Evolutionary conservation across 768 basidiomycete genomes (phyloP).

Genomic region (Mycena albidolilacea): DNA sequence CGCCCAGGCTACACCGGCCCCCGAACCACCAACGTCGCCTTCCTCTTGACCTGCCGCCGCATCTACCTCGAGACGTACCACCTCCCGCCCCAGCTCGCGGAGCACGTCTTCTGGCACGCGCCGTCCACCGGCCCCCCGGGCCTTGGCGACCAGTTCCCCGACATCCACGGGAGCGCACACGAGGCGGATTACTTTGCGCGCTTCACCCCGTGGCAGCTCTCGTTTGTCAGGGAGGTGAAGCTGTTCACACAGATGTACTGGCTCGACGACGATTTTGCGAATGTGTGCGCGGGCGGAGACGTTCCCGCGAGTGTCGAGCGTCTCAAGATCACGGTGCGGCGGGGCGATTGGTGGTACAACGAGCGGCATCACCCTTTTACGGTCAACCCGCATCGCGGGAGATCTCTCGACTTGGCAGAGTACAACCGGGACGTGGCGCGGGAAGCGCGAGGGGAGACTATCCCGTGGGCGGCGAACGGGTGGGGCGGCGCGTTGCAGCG

Average conservation of each 20-base stretch:
- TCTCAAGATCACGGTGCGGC: constrained; percentile 13
- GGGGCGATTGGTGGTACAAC: constrained; percentile 28
- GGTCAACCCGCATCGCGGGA: constrained; percentile 21
- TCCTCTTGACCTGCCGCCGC: constrained; percentile 17
- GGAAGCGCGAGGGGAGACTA: constrained; percentile 18
- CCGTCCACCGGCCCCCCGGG: background rate
- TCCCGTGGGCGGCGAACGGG: constrained; percentile 10
- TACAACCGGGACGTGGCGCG: constrained; percentile 1
- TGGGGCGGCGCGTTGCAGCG: constrained; percentile 21
- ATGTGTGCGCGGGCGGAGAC: background rate
- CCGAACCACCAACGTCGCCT: constrained; percentile 9
- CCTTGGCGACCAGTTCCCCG: constrained; percentile 8
- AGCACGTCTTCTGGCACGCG: constrained; percentile 31
- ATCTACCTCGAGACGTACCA: constrained; percentile 34
- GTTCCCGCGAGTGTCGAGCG: constrained; percentile 12
- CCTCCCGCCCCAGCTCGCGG: constrained; percentile 13
- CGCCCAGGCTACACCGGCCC: constrained; percentile 13
- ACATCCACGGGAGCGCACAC: constrained; percentile 15
- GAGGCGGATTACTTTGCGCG: constrained; percentile 15
- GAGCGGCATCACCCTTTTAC: constrained; percentile 18
- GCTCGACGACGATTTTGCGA: constrained; percentile 17
- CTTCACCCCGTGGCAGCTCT: constrained; percentile 13
- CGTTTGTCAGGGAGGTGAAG: background rate
- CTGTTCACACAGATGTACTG: constrained; percentile 34
- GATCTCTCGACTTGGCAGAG: background rate